phyloP scores from a whole-genome alignment of 2,329 filamentous ascomycete species.

The Metarhizium anisopliae region DNA sequence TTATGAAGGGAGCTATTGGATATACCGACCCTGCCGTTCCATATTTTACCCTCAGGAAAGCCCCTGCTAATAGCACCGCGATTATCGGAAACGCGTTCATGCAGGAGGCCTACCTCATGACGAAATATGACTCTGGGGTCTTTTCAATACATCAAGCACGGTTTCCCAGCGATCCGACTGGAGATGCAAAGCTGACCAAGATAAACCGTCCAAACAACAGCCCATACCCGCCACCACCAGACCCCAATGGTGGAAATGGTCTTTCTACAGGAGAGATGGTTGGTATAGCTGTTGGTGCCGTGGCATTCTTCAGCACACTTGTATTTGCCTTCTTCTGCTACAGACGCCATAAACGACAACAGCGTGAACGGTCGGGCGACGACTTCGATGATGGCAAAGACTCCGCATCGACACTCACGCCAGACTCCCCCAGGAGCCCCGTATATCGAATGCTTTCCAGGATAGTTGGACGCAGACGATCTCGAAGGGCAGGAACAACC shows the following conservation, averaged over 20 bases:
- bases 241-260: conserved; percentile 10
- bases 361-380: conserved; percentile 13
- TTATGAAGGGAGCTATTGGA: conserved; percentile 30
- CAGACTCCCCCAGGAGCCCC: conserved; percentile 14
- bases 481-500: conserved; percentile 12
- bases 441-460: conserved; percentile 28
- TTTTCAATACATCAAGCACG: conserved; percentile 49
- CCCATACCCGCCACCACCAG: conserved; percentile 33
- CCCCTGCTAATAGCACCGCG: conserved; percentile 37
- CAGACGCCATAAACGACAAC: conserved; percentile 25
- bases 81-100: conserved; percentile 61
- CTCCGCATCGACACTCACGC: conserved; percentile 22
- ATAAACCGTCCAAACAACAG: conserved; percentile 35
- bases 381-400: conserved; percentile 28
- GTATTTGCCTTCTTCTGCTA: conserved; percentile 23
- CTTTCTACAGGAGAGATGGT: conserved; percentile 33
- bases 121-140: conserved; percentile 42
- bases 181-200: conserved; percentile 26
- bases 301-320: conserved; percentile 21
- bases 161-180: conserved; percentile 35
- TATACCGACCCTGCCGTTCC: conserved; percentile 37
- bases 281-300: conserved; percentile 36
- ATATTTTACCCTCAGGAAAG: conserved; percentile 59
- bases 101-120: conserved; percentile 57
- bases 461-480: conserved; percentile 28